Evolutionary conservation across 2,329 filamentous ascomycete genomes (phyloP).

Genomic region (Fusarium sulawesiense): DNA sequence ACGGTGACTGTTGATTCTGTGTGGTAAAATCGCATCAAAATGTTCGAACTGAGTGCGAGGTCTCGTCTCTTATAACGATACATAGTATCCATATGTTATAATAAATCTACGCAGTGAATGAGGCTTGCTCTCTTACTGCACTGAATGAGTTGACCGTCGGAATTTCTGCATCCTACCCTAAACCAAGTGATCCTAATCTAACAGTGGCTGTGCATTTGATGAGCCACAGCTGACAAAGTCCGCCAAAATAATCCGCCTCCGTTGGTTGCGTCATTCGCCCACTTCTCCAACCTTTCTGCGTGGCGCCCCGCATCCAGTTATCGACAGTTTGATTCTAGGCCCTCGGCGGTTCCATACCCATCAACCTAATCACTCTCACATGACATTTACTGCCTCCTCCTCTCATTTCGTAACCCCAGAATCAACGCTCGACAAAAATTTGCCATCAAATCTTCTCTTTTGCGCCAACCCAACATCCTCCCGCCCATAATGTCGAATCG

Average conservation of each 20-base stretch:
- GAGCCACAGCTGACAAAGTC: constrained; percentile 2
- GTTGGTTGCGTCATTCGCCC: constrained; percentile 39
- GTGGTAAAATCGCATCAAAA: neutral
- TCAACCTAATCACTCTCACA: constrained; percentile 41
- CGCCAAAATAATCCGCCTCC: constrained; percentile 29
- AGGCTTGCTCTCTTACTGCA: neutral
- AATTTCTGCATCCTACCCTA: constrained; percentile 12
- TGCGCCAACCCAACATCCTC: neutral
- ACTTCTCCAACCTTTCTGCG: constrained; percentile 27
- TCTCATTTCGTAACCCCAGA: neutral
- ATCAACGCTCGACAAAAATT: neutral
- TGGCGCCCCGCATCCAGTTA: constrained; percentile 33
- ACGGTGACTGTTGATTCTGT: neutral
- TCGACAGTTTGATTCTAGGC: constrained; percentile 30
- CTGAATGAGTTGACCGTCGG: neutral
- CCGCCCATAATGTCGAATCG: constrained; percentile 65
- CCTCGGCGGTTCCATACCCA: constrained; percentile 34
- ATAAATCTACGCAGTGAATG: neutral
- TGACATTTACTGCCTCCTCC: constrained; percentile 32
- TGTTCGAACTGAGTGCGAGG: neutral
- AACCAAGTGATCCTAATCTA: neutral
- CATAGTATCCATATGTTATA: too few species aligned
- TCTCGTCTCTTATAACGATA: too few species aligned
- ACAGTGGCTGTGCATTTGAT: constrained; percentile 21
- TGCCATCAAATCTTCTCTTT: neutral